phyloP scores from a whole-genome alignment of 2,329 filamentous ascomycete species.

The Shiraia sp. region DNA sequence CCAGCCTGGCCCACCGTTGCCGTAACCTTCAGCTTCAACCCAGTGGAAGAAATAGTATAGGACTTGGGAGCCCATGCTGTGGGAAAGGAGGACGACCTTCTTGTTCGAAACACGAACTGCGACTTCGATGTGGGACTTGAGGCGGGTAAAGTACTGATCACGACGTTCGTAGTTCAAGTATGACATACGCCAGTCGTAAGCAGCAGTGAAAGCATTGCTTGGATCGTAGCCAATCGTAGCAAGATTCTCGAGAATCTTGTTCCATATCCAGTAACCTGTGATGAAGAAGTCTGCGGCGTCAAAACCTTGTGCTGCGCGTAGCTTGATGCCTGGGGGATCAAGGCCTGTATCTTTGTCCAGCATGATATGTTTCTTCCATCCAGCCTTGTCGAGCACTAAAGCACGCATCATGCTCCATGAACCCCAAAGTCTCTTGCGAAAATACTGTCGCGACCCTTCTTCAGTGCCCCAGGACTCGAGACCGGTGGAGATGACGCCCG shows the following conservation, averaged over 20 bases:
- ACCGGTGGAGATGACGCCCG: slow-evolving; percentile 95
- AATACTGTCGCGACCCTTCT: slow-evolving; percentile 83
- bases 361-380: slow-evolving; percentile 97
- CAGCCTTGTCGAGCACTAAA: slow-evolving; percentile 86
- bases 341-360: slow-evolving; percentile 88
- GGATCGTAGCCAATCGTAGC: slow-evolving; percentile 96
- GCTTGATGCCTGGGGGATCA: slow-evolving; percentile 86
- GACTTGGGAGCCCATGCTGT: slow-evolving; percentile 98
- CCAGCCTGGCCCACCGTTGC: slow-evolving; percentile 82
- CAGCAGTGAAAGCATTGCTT: slow-evolving; percentile 69
- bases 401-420: slow-evolving; percentile 99
- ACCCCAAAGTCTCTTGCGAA: slow-evolving; percentile 92
- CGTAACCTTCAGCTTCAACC: slow-evolving; percentile 78
- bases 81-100: slow-evolving; percentile 85
- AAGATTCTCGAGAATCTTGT: slow-evolving; percentile 95
- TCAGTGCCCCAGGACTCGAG: slow-evolving; percentile 96
- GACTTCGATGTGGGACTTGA: slow-evolving; percentile 89
- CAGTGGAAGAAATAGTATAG: slow-evolving; percentile 82
- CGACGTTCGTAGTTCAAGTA: slow-evolving; percentile 87
- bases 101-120: slow-evolving; percentile 72
- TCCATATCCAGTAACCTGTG: slow-evolving; percentile 96
- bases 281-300: slow-evolving; percentile 96
- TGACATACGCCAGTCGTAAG: slow-evolving; percentile 90
- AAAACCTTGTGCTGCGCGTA: slow-evolving; percentile 92
- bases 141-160: slow-evolving; percentile 89